Evolutionary conservation across 2,329 filamentous ascomycete species (phyloP).

Genomic region (Stachybotrys chlorohalonatus): DNA sequence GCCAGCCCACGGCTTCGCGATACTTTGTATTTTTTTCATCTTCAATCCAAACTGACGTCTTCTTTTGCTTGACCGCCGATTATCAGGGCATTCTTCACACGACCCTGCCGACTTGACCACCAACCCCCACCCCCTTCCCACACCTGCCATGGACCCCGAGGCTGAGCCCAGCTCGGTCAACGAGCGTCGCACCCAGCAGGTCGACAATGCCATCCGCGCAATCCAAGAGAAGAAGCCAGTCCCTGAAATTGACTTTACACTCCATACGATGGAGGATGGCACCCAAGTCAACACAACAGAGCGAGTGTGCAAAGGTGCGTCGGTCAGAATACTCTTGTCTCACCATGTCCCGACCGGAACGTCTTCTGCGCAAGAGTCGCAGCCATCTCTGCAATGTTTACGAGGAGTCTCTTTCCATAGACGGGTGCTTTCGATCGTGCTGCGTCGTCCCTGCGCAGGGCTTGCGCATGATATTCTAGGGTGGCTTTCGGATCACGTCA

Average conservation of each 20-base stretch:
- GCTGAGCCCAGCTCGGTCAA: constrained; percentile 28
- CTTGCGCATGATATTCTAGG: no score
- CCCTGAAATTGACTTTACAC: constrained; percentile 96
- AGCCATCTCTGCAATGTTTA: no score
- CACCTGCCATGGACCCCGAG: constrained; percentile 39
- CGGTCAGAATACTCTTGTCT: not conserved
- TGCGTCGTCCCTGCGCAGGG: no score
- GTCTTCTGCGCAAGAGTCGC: not conserved
- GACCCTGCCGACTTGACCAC: constrained; percentile 2
- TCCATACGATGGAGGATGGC: constrained; percentile 98
- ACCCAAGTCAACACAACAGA: constrained; percentile 91
- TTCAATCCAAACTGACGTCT: not conserved
- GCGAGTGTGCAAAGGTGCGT: constrained; percentile 92
- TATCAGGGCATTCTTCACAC: not conserved
- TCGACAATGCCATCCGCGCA: constrained; percentile 87
- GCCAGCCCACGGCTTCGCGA: not conserved
- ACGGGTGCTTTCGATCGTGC: no score
- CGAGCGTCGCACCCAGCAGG: constrained; percentile 47
- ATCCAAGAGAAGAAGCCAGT: constrained; percentile 92
- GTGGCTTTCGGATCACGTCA: not conserved
- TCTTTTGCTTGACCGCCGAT: not conserved
- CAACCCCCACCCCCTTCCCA: constrained; percentile 8
- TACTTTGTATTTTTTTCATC: not conserved
- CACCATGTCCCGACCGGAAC: not conserved
- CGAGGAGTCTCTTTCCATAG: no score